Conservation (phyloP, 2,329 filamentous ascomycete genomes). For the Periconia digitata region DNA sequence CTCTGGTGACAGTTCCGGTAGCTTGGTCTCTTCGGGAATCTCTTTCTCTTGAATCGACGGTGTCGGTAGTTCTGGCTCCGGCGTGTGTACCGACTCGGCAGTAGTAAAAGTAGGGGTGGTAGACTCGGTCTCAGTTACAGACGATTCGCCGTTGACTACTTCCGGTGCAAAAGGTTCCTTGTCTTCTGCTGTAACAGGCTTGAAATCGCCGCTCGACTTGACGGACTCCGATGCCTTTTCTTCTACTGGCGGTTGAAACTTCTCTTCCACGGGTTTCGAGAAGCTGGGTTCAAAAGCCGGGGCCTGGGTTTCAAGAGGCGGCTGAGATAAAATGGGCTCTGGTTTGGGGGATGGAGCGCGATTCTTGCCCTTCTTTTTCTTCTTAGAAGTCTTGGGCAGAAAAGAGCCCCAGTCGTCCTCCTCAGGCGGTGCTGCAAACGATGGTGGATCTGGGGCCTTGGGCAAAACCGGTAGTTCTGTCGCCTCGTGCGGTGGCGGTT, state of each 20-base stretch:
- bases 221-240: neutral
- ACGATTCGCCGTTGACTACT: neutral
- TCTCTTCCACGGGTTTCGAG: neutral
- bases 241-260: neutral
- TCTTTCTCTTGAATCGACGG: neutral
- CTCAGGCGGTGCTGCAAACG: neutral
- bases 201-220: neutral
- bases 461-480: neutral
- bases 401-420: constrained; percentile 8
- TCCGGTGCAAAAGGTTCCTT: constrained; percentile 1
- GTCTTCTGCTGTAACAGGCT: neutral
- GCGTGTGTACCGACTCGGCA: neutral
- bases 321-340: neutral
- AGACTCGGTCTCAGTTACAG: neutral
- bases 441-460: neutral
- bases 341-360: neutral
- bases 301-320: neutral
- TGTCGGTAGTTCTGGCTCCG: neutral
- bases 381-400: constrained; percentile 2
- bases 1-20: neutral
- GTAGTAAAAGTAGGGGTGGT: neutral
- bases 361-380: constrained; percentile 5
- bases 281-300: neutral
- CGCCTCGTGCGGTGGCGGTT: neutral
- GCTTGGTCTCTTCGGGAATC: neutral